Base-by-base conservation (phyloP, 73 alveolate genomes). In the Diophrys sp. region DNA sequence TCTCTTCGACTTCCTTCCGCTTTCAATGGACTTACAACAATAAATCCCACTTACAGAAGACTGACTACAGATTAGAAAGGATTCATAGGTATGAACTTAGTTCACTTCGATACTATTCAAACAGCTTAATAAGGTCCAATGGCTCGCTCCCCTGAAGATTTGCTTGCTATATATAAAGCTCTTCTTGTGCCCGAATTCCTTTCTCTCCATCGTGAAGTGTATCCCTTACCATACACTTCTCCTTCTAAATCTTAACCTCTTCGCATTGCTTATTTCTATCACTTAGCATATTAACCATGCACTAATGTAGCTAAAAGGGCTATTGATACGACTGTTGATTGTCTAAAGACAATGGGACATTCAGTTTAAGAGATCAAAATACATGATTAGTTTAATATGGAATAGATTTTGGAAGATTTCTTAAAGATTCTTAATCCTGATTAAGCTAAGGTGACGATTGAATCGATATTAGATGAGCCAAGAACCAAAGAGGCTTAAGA, bases 41-140 rank as follows among this genome's bases (percentile, higher is more conserved):
- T 82, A 66, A 90, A 82, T 56, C 90, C 94, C 23, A 85, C 97
- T 1, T 53, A 75, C 53, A 62, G 69, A 29, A 85, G 96, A 67
- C 56, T 84, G 79, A 78, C 57, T 11, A 18, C 18, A 11, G 62
- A 44, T 44, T 11, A 56, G 29, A n/a, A 1, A 44, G 54, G 82
- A 77, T 33, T 71, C 69, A 29, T 23, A 71, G 34, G 75, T 54
- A 34, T 11, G 62, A 18, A 44, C 5, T 18, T 44, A 11, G 18
- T 44, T 62, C 28, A n/a, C 27, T 62, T 11, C 5, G 27, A 62
- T 62, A 62, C 73, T 23, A 54, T 14, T 23, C 23, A 14, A 14
- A 54, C 24, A 54, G 67, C 23, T 14, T n/a, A 23, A 8, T 27
- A 5, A 11, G 73, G 73, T 11, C 73, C 73, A 26, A 23, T 62